phyloP scores from a whole-genome alignment of 805 yeast genomes.

The Vanderwaltozyma polyspora region DNA sequence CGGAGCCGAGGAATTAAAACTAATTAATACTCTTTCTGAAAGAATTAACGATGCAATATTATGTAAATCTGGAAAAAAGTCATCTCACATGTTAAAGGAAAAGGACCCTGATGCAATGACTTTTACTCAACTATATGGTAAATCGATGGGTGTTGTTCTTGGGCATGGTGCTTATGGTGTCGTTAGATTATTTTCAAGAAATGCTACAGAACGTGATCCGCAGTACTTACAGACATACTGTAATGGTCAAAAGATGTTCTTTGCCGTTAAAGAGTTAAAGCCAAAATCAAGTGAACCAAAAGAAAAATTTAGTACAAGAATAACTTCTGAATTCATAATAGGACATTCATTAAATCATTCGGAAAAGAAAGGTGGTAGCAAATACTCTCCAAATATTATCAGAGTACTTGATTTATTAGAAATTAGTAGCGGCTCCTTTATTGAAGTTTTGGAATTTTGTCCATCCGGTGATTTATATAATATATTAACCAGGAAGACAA shows the following conservation, averaged over 20 bases:
- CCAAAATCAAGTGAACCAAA: constrained; percentile 74
- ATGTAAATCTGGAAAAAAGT: constrained; percentile 17
- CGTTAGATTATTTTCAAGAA: constrained; percentile 70
- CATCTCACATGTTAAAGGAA: too few relatives aligned
- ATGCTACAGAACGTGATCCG: constrained; percentile 1
- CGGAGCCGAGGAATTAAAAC: constrained; percentile 38
- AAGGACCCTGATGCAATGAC: constrained; percentile 5
- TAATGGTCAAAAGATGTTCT: constrained; percentile 55
- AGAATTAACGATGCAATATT: constrained; percentile 35
- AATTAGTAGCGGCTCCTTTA: constrained; percentile 56
- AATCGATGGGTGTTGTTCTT: constrained; percentile 36
- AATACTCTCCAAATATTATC: constrained; percentile 46
- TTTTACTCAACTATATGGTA: constrained; percentile 39
- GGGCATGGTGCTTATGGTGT: constrained; percentile 98
- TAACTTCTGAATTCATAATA: constrained; percentile 80
- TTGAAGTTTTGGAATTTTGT: constrained; percentile 91
- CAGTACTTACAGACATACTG: constrained; percentile 46
- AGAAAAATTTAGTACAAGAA: constrained; percentile 81
- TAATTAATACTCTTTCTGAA: constrained; percentile 39
- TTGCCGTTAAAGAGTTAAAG: constrained; percentile 86
- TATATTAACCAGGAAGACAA: constrained; percentile 35
- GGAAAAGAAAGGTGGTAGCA: constrained; percentile 2
- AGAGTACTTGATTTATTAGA: constrained; percentile 74
- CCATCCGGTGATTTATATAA: constrained; percentile 73
- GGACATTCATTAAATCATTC: constrained; percentile 56